phyloP scores from a whole-genome alignment of 768 basidiomycete species.

The Cubamyces sp. region DNA sequence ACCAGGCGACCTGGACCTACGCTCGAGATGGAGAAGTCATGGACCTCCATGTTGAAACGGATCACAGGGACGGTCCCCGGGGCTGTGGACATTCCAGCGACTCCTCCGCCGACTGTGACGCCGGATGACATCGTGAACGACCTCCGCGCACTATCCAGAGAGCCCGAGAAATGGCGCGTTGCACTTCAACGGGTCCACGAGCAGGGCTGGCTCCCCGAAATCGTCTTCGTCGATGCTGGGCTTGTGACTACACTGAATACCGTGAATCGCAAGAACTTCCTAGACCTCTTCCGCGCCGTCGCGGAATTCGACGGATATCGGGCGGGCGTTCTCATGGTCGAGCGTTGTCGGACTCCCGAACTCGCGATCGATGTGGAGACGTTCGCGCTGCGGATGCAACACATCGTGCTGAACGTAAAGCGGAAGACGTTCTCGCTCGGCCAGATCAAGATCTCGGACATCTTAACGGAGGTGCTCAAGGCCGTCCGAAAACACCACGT shows the following conservation, averaged over 20 bases:
- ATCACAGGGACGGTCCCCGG: slow-evolving; percentile 3
- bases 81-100: background rate
- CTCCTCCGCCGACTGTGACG: slow-evolving; percentile 1
- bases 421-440: slow-evolving; percentile 96
- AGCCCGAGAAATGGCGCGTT: slow-evolving; percentile 68
- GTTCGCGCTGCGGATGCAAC: slow-evolving; percentile 97
- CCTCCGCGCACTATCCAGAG: slow-evolving; percentile 63
- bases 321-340: slow-evolving; percentile 94
- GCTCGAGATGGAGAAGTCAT: slow-evolving; percentile 52
- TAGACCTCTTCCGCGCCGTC: slow-evolving; percentile 94
- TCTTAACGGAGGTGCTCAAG: slow-evolving; percentile 85
- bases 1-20: slow-evolving; percentile 74
- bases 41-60: slow-evolving; percentile 48
- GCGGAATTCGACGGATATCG: slow-evolving; percentile 98
- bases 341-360: slow-evolving; percentile 90
- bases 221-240: slow-evolving; percentile 96
- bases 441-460: slow-evolving; percentile 95
- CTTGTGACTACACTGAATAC: slow-evolving; percentile 87
- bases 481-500: slow-evolving; percentile 92
- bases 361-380: slow-evolving; percentile 90
- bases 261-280: slow-evolving; percentile 87
- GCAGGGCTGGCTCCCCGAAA: slow-evolving; percentile 87
- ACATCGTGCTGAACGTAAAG: slow-evolving; percentile 91
- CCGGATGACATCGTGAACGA: slow-evolving; percentile 60
- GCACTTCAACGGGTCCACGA: slow-evolving; percentile 64